Base-by-base conservation (phyloP, 257 asterid species). In the Euphrasia confusa region DNA sequence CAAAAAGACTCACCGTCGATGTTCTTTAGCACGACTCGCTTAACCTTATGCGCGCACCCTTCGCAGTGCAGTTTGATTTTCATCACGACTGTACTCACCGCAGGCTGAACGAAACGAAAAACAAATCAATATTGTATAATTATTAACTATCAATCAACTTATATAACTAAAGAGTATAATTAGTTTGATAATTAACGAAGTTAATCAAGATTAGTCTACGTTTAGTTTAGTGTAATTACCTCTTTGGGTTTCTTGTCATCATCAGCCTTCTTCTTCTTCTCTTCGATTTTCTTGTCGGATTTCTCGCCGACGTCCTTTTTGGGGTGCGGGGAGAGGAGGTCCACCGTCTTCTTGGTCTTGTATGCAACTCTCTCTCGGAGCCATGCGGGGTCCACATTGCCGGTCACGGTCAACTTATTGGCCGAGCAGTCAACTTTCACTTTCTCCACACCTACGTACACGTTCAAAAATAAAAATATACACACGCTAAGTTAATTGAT, bases 331-430 rank as follows among this genome's bases (percentile, higher is more conserved):
- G 95, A 87, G 57, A 89, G 11, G 57, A 89, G 86, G 50, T 71
- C 89, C 59, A 84, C 99, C 84, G 85, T 87, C 89, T 92, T 92
- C 77, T 87, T 92, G 60, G 95, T 86, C 58, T 81, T 89, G 60
- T 47, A 63, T 30, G 74, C 94, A 4, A 89, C 89, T 67, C 77
- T 81, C 54, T 92, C 97, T 3, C 82, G 75, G 56, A 92, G 85
- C 89, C 71, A 75, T 4, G 68, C 54, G 52, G 97, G 87, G 71
- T 86, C 99, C 78, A 87, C 89, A 71, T 83, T 81, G 72, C 99
- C 99, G 65, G 76, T 81, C 68, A 86, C 93, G 14, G 83, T 92
- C 80, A 89, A 68, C 77, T 89, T 92, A 80, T 81, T 79, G 47
- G 79, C 69, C 9, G 53, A 77, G 40, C 80, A 72, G 58, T 92